Evolutionary conservation across 495 filamentous ascomycete species (phyloP).

Genomic region (Penicillium bialowiezense): DNA sequence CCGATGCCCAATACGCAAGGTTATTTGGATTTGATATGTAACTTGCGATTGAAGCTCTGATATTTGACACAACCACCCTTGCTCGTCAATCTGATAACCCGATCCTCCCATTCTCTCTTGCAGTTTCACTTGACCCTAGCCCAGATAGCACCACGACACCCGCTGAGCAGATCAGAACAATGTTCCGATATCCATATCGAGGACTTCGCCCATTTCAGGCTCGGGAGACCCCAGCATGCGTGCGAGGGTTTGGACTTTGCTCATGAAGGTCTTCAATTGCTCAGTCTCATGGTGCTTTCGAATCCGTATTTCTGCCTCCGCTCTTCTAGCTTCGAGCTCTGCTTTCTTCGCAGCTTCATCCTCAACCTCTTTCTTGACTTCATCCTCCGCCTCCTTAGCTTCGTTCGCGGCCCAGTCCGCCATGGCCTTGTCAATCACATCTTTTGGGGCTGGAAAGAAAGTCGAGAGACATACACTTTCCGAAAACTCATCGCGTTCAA

Average conservation of each 20-base stretch:
- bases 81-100: too few species aligned
- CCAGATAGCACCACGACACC: not conserved
- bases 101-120: not conserved
- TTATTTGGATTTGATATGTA: too few species aligned
- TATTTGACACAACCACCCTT: too few species aligned
- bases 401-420: not conserved
- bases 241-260: not conserved
- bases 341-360: too few species aligned
- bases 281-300: constrained; percentile 13
- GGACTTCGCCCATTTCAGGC: constrained; percentile 15
- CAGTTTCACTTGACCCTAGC: too few species aligned
- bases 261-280: constrained; percentile 1
- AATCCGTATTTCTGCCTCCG: too few species aligned
- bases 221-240: constrained; percentile 5
- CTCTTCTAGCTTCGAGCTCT: too few species aligned
- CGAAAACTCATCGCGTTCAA: constrained; percentile 1
- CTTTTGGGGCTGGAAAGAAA: not conserved
- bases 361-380: not conserved
- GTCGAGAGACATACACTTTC: not conserved
- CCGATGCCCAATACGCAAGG: too few species aligned
- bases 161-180: too few species aligned
- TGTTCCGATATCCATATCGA: constrained; percentile 33
- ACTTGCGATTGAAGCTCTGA: too few species aligned
- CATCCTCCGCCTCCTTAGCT: not conserved
- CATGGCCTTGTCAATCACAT: not conserved